A percentile compares a stretch with the other conserved stretches of the same genome.
phyloP scores from a whole-genome alignment of 148 eudicot species.

The Fagopyrum esculentum region DNA sequence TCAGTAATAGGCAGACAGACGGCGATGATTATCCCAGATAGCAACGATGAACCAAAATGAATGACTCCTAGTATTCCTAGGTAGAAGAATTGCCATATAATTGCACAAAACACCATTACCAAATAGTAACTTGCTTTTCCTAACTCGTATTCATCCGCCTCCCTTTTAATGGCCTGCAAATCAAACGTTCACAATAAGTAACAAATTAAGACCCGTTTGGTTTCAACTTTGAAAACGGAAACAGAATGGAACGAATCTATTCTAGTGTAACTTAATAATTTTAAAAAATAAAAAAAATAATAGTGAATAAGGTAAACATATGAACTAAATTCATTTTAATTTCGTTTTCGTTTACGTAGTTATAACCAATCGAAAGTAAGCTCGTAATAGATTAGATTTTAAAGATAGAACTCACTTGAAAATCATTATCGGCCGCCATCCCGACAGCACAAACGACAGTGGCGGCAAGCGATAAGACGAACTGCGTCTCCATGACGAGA shows the following conservation, averaged over 20 bases:
- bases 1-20: slow-evolving; percentile 49
- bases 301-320: no score
- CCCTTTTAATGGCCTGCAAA: slow-evolving; percentile 42
- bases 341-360: no score
- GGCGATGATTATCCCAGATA: slow-evolving; percentile 47
- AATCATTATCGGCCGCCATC: slow-evolving; percentile 43
- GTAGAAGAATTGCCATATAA: slow-evolving; percentile 61
- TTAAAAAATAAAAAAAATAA: no score
- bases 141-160: slow-evolving; percentile 34
- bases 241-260: no score
- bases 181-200: neutral
- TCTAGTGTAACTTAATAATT: no score
- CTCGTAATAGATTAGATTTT: neutral
- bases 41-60: slow-evolving; percentile 53
- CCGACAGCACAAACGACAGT: slow-evolving; percentile 47
- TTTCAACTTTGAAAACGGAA: no score
- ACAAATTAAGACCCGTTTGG: neutral
- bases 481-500: slow-evolving; percentile 63
- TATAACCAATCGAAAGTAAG: no score
- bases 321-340: no score
- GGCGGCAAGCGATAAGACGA: slow-evolving; percentile 43
- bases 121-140: slow-evolving; percentile 36
- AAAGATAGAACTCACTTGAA: slow-evolving; percentile 26
- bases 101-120: slow-evolving; percentile 30
- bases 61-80: slow-evolving; percentile 61